phyloP scores from a whole-genome alignment of 805 yeast genomes.

The Monosporozyma unispora region DNA sequence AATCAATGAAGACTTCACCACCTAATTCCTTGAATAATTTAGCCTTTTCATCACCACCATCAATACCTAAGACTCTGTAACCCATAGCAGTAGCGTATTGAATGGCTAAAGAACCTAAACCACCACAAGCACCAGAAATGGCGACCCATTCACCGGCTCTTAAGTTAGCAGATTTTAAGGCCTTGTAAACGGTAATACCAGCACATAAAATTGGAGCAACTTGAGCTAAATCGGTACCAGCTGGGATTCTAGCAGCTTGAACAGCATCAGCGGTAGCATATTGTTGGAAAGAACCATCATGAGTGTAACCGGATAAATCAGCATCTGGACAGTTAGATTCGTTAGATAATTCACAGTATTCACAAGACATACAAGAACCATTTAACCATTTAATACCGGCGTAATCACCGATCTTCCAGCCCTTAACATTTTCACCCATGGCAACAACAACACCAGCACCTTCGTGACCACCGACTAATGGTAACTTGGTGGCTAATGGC shows the following conservation, averaged over 20 bases:
- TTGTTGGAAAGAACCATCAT: constrained; percentile 60
- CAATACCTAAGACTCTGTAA: constrained; percentile 58
- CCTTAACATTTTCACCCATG: constrained; percentile 48
- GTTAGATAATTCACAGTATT: constrained; percentile 47
- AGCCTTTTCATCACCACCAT: constrained; percentile 64
- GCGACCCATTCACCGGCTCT: constrained; percentile 66
- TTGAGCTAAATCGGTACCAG: constrained; percentile 44
- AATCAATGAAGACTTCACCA: constrained; percentile 56
- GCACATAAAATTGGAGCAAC: constrained; percentile 60
- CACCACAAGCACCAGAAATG: constrained; percentile 76
- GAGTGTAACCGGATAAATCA: constrained; percentile 66
- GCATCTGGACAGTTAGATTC: constrained; percentile 64
- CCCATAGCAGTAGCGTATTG: constrained; percentile 77
- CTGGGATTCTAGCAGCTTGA: constrained; percentile 52
- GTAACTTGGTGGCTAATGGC: constrained; percentile 52
- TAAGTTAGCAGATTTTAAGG: constrained; percentile 49
- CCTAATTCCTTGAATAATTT: constrained; percentile 45
- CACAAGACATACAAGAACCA: constrained; percentile 58
- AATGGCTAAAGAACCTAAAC: constrained; percentile 66
- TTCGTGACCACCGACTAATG: constrained; percentile 65
- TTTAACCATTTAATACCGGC: constrained; percentile 67
- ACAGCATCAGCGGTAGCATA: constrained; percentile 58
- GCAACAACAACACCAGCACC: constrained; percentile 68
- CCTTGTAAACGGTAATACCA: constrained; percentile 62
- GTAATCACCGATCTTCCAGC: constrained; percentile 54